Evolutionary conservation across 2,329 filamentous ascomycete species (phyloP), one percentile per base, ranked within the genome.

Genomic region (Hansfordia pulvinata): DNA sequence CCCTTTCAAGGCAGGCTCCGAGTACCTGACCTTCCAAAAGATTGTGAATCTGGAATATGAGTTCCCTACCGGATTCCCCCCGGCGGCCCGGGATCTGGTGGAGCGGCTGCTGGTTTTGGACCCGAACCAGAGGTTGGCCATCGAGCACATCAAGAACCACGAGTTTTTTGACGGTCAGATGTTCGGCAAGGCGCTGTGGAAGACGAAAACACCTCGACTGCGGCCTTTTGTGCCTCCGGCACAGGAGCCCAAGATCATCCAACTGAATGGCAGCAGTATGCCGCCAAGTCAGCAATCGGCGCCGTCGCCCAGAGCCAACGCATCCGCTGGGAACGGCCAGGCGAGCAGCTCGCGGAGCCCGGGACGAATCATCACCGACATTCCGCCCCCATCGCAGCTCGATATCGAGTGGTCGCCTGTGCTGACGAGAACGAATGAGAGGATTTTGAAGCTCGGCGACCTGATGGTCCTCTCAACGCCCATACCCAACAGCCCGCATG

Each of bases 341-440:
- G 69, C 66, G 28, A 61, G 60, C 19, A 49, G 53, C 18, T 56
- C 60, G 15, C 62, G 84, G 29, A 66, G 71, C 8, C 79, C 85
- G 17, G 68, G 81, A 2, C 67, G 85, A 34, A 75, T 94, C 33
- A 92, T 98, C 33, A 96, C 90, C 1, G 90, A 98, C 50, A 64
- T 98, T 8, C 85, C 90, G 10, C 88, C 90, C n/a, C 90, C 90
- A 1, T 93, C 82, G 26, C 90, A 96, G 50, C 62, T 98, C 15
- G 90, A 98, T 46, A 93, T 98, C 30, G 90, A 98, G 53, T 98
- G 90, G 90, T 94, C 88, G 1, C 90, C 90, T 1, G 86, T 98
- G 4, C 60, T 98, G 29, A 94, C 82, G 8, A 76, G 77, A 43
- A 77, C 74, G 32, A 94, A 96, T 44, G 90, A 98, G 53, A 73